Percentiles rank a stretch among this genome's conserved stretches.
These are phyloP conservation scores for Fusarium vanettenii DNA, from an alignment of 2,329 filamentous ascomycete genomes.

Conservation along the genomic window DNA sequence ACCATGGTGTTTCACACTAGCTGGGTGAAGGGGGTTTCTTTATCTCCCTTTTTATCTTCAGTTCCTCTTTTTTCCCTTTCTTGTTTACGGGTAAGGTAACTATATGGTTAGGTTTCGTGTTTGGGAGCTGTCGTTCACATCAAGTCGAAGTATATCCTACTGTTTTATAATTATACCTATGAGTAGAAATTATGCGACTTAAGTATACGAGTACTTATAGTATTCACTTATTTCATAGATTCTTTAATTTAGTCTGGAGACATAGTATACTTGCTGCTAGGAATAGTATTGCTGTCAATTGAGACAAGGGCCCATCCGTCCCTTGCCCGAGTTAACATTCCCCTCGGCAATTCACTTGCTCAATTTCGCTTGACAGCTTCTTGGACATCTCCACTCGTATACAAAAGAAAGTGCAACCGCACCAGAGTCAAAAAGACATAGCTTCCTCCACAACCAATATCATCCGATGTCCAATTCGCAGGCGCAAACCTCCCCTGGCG, in stretches of 20 bases:
- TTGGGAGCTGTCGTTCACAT: neutral
- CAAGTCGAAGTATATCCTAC: neutral
- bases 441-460: conserved; percentile 5
- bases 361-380: neutral
- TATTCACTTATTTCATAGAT: neutral
- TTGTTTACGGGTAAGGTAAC: neutral
- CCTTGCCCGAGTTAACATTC: neutral
- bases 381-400: neutral
- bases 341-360: neutral
- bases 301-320: neutral
- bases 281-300: neutral
- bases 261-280: neutral
- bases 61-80: neutral
- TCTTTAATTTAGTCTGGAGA: neutral
- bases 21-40: neutral
- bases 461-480: conserved; percentile 4
- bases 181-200: neutral
- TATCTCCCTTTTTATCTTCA: neutral
- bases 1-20: neutral
- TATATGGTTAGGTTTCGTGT: neutral
- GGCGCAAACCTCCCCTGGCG: conserved; percentile 1
- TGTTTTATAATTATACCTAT: neutral
- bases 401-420: neutral
- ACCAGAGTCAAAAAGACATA: conserved; percentile 16
- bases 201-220: neutral